These are phyloP conservation scores for Paralagenidium karlingii DNA, from an alignment of 352 stramenopile genomes.

Conservation along the genomic window DNA sequence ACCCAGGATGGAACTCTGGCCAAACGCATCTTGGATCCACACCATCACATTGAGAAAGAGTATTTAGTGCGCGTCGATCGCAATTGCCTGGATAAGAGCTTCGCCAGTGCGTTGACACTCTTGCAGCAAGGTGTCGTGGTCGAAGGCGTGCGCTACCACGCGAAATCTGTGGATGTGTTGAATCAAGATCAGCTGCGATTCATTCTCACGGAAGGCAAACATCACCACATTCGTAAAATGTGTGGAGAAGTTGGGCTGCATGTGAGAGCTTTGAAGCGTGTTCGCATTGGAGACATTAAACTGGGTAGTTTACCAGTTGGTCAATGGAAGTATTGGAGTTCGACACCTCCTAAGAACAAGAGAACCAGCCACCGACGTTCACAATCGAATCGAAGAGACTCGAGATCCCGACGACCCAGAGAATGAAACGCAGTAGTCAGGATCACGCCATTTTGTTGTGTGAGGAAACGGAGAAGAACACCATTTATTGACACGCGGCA, in stretches of 20 bases:
- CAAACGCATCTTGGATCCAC: constrained; percentile 67
- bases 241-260: constrained; percentile 83
- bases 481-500: no score
- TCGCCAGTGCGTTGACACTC: constrained; percentile 18
- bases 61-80: constrained; percentile 70
- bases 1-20: constrained; percentile 64
- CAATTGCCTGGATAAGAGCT: constrained; percentile 10
- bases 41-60: constrained; percentile 65
- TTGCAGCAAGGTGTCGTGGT: constrained; percentile 43
- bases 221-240: constrained; percentile 96
- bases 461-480: no score
- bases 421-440: no score
- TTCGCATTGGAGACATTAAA: constrained; percentile 84
- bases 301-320: constrained; percentile 55
- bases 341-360: no score
- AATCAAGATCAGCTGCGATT: constrained; percentile 79
- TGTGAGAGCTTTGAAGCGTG: constrained; percentile 85
- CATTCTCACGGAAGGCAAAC: constrained; percentile 89
- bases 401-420: no score
- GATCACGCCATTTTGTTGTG: no score
- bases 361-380: no score
- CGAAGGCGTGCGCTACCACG: constrained; percentile 44
- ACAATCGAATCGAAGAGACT: no score
- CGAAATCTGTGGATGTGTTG: constrained; percentile 65
- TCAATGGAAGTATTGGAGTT: constrained; percentile 77